Evolutionary conservation across 2,329 filamentous ascomycete species (phyloP).

Genomic region (Xylaria sp.): DNA sequence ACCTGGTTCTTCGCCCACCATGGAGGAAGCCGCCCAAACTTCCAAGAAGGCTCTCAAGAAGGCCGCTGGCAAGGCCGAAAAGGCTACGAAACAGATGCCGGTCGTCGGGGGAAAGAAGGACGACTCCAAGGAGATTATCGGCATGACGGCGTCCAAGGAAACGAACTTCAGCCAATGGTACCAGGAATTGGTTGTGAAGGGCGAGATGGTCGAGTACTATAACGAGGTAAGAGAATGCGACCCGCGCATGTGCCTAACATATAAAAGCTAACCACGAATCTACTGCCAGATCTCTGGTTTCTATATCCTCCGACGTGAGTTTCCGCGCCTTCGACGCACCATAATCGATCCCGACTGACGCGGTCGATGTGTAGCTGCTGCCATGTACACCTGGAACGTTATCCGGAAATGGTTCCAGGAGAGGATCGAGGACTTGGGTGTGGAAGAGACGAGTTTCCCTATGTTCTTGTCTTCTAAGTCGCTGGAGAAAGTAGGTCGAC

Average conservation of each 20-base stretch:
- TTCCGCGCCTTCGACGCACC: background rate
- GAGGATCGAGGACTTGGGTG: conserved; percentile 88
- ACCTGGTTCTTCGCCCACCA: conserved; percentile 11
- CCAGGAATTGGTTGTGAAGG: conserved; percentile 96
- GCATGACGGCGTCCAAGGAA: conserved; percentile 37
- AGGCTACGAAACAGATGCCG: conserved; percentile 68
- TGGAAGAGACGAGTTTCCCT: conserved; percentile 96
- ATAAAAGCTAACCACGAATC: conserved; percentile 10
- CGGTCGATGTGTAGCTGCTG: conserved; percentile 51
- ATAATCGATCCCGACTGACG: conserved; percentile 19
- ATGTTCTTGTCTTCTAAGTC: conserved; percentile 95
- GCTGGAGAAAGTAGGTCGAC: conserved; percentile 63
- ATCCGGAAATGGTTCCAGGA: conserved; percentile 75
- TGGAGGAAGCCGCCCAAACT: conserved; percentile 47
- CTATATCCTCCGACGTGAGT: conserved; percentile 82
- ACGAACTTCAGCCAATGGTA: conserved; percentile 92
- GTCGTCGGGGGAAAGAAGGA: conserved; percentile 67
- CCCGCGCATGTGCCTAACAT: background rate
- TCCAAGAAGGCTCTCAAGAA: conserved; percentile 74
- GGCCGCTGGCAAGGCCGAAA: conserved; percentile 70
- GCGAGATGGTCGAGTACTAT: conserved; percentile 98
- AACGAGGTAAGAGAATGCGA: conserved; percentile 48
- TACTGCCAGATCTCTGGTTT: conserved; percentile 88
- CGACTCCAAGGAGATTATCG: conserved; percentile 69
- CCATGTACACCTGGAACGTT: conserved; percentile 74